These are phyloP conservation scores for Kondoa subrosea DNA, from an alignment of 768 basidiomycete genomes.

Conservation along the genomic window DNA sequence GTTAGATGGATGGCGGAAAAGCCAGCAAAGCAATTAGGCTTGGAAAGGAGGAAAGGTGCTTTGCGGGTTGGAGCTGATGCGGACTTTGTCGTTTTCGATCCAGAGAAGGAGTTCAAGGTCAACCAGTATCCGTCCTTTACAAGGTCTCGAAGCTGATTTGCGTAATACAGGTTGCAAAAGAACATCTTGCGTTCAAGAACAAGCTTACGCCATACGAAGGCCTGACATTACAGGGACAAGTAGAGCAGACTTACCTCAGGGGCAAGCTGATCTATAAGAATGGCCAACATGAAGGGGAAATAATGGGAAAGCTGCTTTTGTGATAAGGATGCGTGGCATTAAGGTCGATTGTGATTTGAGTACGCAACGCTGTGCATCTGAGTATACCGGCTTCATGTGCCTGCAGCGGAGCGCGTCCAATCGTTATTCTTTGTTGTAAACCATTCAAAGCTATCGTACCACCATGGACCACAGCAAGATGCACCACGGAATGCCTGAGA, in stretches of 20 bases:
- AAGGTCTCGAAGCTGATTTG: slow-evolving; percentile 8
- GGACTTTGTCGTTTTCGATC: slow-evolving; percentile 74
- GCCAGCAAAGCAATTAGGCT: slow-evolving; percentile 63
- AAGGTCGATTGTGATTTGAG: neutral
- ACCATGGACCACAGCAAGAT: neutral
- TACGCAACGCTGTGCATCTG: neutral
- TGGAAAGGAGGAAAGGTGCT: slow-evolving; percentile 53
- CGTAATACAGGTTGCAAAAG: slow-evolving; percentile 48
- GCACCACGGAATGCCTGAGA: neutral
- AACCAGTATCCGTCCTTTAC: neutral
- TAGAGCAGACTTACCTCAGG: slow-evolving; percentile 61
- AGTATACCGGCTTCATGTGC: no score
- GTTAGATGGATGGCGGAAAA: slow-evolving; percentile 56
- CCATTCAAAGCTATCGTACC: neutral
- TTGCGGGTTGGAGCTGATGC: slow-evolving; percentile 61
- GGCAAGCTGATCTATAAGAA: slow-evolving; percentile 48
- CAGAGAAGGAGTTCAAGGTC: slow-evolving; percentile 34
- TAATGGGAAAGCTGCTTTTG: slow-evolving; percentile 19
- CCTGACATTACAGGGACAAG: slow-evolving; percentile 49
- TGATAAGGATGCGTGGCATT: slow-evolving; percentile 6
- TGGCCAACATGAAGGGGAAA: neutral
- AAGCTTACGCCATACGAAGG: slow-evolving; percentile 83
- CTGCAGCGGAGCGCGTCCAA: neutral
- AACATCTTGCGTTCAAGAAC: slow-evolving; percentile 72
- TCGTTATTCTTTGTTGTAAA: neutral